phyloP scores from a whole-genome alignment of 2,329 filamentous ascomycete genomes.

The Rasamsonia emersonii region DNA sequence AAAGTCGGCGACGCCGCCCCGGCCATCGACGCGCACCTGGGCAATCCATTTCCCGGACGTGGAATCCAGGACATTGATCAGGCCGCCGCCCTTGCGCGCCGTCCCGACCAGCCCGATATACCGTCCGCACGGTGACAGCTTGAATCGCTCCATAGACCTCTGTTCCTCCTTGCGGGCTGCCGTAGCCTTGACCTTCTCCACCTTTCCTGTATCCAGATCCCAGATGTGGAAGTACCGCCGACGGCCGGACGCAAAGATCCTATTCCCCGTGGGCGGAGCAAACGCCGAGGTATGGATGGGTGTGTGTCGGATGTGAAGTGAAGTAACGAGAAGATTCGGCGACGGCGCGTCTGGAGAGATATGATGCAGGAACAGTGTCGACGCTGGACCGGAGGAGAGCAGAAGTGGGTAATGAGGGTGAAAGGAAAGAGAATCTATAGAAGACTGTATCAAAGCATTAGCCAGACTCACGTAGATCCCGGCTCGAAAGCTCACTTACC shows the following conservation, averaged over 20 bases:
- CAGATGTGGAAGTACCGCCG: conserved; percentile 90
- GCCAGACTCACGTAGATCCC: too few species aligned
- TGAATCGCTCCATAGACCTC: conserved; percentile 83
- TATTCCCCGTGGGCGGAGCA: conserved; percentile 60
- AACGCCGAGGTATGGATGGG: conserved; percentile 82
- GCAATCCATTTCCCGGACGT: conserved; percentile 79
- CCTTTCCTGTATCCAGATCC: conserved; percentile 71
- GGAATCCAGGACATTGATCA: conserved; percentile 76
- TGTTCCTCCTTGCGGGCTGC: conserved; percentile 67
- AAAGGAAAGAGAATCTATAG: conserved; percentile 77
- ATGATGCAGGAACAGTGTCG: conserved; percentile 82
- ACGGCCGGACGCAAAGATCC: conserved; percentile 80
- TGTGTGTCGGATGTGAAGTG: conserved; percentile 74
- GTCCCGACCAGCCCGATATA: conserved; percentile 79
- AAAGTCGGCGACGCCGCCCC: conserved; percentile 80
- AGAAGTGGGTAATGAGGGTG: conserved; percentile 83
- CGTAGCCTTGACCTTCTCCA: conserved; percentile 73
- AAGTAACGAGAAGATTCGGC: conserved; percentile 83
- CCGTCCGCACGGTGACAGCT: conserved; percentile 73
- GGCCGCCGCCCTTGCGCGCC: conserved; percentile 73
- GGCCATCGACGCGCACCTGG: conserved; percentile 71
- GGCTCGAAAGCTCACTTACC: too few species aligned
- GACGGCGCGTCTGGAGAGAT: conserved; percentile 67
- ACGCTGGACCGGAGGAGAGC: conserved; percentile 77
- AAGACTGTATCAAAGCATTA: conserved; percentile 38